Conservation (phyloP, 306 rosid species). For the Lupinus albus region DNA sequence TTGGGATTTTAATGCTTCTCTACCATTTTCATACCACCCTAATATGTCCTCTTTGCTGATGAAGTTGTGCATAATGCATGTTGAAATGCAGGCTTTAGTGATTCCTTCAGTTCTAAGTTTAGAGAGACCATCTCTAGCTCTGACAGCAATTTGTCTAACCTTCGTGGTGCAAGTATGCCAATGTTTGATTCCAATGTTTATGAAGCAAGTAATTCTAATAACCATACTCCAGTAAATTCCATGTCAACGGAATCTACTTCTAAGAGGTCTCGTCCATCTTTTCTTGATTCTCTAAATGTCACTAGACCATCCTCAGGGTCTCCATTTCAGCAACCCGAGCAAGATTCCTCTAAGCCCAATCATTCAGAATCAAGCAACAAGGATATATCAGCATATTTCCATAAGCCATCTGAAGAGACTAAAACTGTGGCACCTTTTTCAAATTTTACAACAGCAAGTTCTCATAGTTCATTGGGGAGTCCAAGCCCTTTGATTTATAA, state of each 20-base stretch:
- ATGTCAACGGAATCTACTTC: conserved; percentile 59
- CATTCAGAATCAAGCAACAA: conserved; percentile 49
- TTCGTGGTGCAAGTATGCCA: conserved; percentile 47
- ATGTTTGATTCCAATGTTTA: conserved; percentile 52
- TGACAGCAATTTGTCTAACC: conserved; percentile 44
- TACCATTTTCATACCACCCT: conserved; percentile 32
- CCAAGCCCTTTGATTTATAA: conserved; percentile 41
- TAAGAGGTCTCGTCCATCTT: conserved; percentile 80
- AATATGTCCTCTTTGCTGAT: conserved; percentile 37
- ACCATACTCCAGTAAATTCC: conserved; percentile 50
- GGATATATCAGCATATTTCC: conserved; percentile 50
- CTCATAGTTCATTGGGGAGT: conserved; percentile 46
- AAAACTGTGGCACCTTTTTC: conserved; percentile 47
- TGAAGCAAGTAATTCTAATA: conserved; percentile 51
- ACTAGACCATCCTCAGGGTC: conserved; percentile 59
- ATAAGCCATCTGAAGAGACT: conserved; percentile 50
- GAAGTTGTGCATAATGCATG: conserved; percentile 47
- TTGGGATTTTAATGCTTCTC: conserved; percentile 30
- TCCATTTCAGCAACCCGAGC: conserved; percentile 51
- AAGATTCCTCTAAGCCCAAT: conserved; percentile 49
- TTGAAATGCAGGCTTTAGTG: conserved; percentile 44
- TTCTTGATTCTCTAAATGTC: conserved; percentile 80
- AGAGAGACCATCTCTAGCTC: conserved; percentile 48
- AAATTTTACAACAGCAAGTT: conserved; percentile 44
- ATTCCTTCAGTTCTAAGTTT: conserved; percentile 47